Evolutionary conservation across 202 grass and related monocot species (phyloP).

Genomic region (Eragrostis tef): DNA sequence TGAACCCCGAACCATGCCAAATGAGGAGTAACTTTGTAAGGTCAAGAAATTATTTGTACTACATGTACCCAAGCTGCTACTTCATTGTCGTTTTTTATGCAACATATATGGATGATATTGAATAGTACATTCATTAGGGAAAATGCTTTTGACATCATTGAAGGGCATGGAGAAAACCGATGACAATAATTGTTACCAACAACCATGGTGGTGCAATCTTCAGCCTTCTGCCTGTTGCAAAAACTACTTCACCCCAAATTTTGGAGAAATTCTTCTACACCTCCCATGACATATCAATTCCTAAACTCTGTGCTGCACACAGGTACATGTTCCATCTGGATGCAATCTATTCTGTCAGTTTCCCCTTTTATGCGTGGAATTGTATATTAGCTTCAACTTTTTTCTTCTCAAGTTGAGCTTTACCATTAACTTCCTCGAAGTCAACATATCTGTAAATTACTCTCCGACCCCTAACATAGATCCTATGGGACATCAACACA

Average conservation of each 20-base stretch:
- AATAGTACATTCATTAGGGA: constrained; percentile 40
- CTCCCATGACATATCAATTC: constrained; percentile 77
- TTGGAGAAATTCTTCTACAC: constrained; percentile 90
- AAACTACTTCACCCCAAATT: constrained; percentile 60
- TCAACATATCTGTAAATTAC: constrained; percentile 11
- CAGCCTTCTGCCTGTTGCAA: constrained; percentile 86
- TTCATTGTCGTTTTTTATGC: neutral
- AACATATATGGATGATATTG: constrained; percentile 31
- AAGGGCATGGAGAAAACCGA: constrained; percentile 73
- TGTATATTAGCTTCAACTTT: neutral
- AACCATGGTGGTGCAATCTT: constrained; percentile 99
- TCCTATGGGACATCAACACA: too few relatives aligned
- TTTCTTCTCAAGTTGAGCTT: constrained; percentile 32
- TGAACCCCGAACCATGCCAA: too few relatives aligned
- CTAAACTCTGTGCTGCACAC: constrained; percentile 84
- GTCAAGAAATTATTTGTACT: constrained; percentile 20
- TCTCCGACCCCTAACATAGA: neutral
- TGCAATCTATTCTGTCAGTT: neutral
- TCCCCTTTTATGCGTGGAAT: neutral
- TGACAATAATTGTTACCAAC: constrained; percentile 86
- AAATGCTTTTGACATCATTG: constrained; percentile 53
- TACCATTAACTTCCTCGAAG: constrained; percentile 31
- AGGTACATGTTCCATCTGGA: constrained; percentile 49
- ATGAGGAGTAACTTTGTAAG: neutral
- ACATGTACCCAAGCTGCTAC: constrained; percentile 17